Evolutionary conservation across 1,284 basidiomycete species (phyloP).

Genomic region (Termitomyces sp.): DNA sequence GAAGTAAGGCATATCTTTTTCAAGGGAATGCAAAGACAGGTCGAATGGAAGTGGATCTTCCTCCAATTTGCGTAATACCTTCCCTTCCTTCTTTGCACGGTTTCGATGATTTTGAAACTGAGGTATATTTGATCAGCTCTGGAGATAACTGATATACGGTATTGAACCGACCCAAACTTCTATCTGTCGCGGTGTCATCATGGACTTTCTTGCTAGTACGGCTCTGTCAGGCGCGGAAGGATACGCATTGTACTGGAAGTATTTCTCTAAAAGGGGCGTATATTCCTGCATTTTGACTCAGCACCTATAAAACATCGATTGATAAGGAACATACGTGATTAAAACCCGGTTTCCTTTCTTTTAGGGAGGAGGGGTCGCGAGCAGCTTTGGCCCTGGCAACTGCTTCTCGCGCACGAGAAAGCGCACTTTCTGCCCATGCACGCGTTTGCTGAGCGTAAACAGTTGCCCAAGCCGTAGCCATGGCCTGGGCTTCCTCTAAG

Average conservation of each 20-base stretch:
- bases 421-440: constrained; percentile 6
- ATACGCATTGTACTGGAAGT: constrained; percentile 46
- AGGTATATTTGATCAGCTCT: too few species aligned
- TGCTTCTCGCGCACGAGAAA: not conserved
- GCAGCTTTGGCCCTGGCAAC: not conserved
- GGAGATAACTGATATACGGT: too few species aligned
- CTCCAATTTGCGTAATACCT: constrained; percentile 11
- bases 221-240: constrained; percentile 42
- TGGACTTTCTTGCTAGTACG: constrained; percentile 37
- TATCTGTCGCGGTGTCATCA: constrained; percentile 50
- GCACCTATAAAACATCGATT: too few species aligned
- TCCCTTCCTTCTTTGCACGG: constrained; percentile 15
- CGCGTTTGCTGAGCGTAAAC: not conserved
- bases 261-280: constrained; percentile 42
- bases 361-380: not conserved
- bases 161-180: constrained; percentile 12
- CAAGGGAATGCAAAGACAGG: constrained; percentile 18
- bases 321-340: constrained; percentile 13
- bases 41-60: constrained; percentile 15
- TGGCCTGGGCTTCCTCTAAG: not conserved
- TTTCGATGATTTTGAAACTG: constrained; percentile 42
- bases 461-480: constrained; percentile 4
- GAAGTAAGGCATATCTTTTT: constrained; percentile 14
- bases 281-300: constrained; percentile 32
- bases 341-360: constrained; percentile 8